Conservation (phyloP, 2,329 filamentous ascomycete species). For the Fusarium verticillioides region DNA sequence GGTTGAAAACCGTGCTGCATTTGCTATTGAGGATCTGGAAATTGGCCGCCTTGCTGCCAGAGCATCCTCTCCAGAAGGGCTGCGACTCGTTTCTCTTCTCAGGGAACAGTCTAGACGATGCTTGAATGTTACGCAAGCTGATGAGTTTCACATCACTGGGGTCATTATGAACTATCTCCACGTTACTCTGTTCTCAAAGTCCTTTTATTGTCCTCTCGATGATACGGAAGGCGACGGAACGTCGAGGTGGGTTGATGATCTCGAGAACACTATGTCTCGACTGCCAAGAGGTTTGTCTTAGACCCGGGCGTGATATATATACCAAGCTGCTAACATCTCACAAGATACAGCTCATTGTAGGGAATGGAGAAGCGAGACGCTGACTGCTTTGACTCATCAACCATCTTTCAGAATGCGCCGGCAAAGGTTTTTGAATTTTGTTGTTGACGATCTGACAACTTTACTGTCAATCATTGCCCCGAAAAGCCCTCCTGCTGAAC, state of each 20-base stretch:
- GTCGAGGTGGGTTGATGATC: constrained; percentile 48
- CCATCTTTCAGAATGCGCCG: constrained; percentile 47
- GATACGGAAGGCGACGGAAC: constrained; percentile 47
- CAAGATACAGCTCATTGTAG: constrained; percentile 50
- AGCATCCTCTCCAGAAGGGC: constrained; percentile 42
- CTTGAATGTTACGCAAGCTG: constrained; percentile 46
- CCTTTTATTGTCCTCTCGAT: constrained; percentile 53
- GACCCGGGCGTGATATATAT: background rate
- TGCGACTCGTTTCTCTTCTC: constrained; percentile 49
- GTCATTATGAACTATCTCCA: constrained; percentile 54
- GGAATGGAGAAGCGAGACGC: constrained; percentile 53
- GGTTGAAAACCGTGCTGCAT: constrained; percentile 50
- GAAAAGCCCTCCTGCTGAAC: constrained; percentile 41
- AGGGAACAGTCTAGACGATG: constrained; percentile 51
- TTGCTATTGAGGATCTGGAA: constrained; percentile 49
- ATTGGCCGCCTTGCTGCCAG: constrained; percentile 41
- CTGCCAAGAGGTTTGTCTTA: constrained; percentile 47
- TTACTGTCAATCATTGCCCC: constrained; percentile 48
- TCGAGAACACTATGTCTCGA: constrained; percentile 49
- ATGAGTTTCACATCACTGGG: constrained; percentile 51
- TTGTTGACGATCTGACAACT: constrained; percentile 50
- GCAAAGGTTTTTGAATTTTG: constrained; percentile 42
- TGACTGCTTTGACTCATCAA: constrained; percentile 49
- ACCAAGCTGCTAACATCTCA: constrained; percentile 13
- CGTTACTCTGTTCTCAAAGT: constrained; percentile 50